Evolutionary conservation across 495 filamentous ascomycete genomes (phyloP), one percentile per base, ranked within the genome.

Genomic region (Podospora pseudopauciseta): DNA sequence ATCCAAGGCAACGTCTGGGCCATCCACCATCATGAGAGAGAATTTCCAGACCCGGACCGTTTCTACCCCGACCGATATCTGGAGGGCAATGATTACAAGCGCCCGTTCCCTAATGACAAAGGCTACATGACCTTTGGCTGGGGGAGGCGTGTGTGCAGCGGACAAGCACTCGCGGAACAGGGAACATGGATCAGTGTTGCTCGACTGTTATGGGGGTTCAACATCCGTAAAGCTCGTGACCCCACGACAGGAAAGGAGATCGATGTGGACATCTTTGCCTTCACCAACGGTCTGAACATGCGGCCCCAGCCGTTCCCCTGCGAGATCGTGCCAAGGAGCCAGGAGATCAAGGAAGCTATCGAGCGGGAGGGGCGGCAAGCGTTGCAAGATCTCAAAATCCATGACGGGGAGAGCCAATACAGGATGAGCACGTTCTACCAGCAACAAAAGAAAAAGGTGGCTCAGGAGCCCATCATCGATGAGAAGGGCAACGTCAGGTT

Each of bases 51-150:
- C 55, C 86, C 87, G 1, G 86, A 89, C 68, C 76, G 81, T 63
- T 88, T 88, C 71, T 76, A 79, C 19, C 85, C 85, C 0, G 82
- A 85, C 39, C 74, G 85, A 5, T 84, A 80, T 66, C 63, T 85
- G 16, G 68, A 76, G 5, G 83, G 78, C 32, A 78, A 84, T 49
- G 77, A 83, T n/a, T 79, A 83, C 58, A 71, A 73, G 5, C 79
- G 86, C 19, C 84, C 84, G 0, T 89, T 89, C 67, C 86, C 85
- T 1, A 81, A 82, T 6, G 86, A 89, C 63, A 83, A 78, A 61
- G 86, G 86, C 0, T 88, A 88, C 71, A 88, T 88, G 86, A 88
- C 85, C 5, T 88, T 88, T 62, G 86, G 86, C 59, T 88, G 86
- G 82, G 87, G 87, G 26, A 80, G 87, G 2, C 79, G 87, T 5